Base-by-base conservation (phyloP, 1,139 yeast genomes). In the Saccharomycopsis hybrid region DNA sequence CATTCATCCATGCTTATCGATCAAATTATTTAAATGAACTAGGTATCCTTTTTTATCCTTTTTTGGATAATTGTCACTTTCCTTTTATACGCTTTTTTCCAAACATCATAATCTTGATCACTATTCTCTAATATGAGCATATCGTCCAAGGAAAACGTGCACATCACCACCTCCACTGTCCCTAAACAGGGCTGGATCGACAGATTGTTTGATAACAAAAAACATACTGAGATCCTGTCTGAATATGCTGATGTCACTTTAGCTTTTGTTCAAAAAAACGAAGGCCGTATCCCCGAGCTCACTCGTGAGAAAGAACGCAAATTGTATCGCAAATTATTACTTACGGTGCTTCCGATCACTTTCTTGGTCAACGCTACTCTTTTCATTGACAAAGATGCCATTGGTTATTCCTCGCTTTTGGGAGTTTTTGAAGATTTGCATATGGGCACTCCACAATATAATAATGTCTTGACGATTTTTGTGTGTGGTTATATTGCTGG, bases 401-500 rank as follows among this genome's bases (percentile, higher is more conserved):
- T 46, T 49, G 54, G 57, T 7, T 57, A 56, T 41, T 50, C 55
- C 30, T 38, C 53, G 2, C 37, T 57, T 24, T 48, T 57, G 35
- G 58, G 58, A 2, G 18, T 56, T 18, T 57, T 48, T 18, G 43
- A 48, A 18, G 58, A 56, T 35, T 33, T 52, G 2, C 46, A 50
- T 5, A 25, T 56, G 8, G 48, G 50, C 37, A 55, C 54, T 42
- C 41, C n/a, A 8, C 46, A 42, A 8, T 56, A 55, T 49, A 55
- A 54, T 42, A 46, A 55, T 44, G 30, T 50, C 2, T 52, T 53
- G 44, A 52, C 54, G 44, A 32, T 52, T 47, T 42, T 47, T 48
- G 29, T 41, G 55, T 13, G 43, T 55, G 42, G 44, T 47, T 35
- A 40, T 49, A 57, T 63, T 4, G 54, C 65, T 35, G 70, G 70